These are phyloP conservation scores for Trichosporon sp. DNA, from an alignment of 1,284 basidiomycete genomes.

Conservation along the genomic window DNA sequence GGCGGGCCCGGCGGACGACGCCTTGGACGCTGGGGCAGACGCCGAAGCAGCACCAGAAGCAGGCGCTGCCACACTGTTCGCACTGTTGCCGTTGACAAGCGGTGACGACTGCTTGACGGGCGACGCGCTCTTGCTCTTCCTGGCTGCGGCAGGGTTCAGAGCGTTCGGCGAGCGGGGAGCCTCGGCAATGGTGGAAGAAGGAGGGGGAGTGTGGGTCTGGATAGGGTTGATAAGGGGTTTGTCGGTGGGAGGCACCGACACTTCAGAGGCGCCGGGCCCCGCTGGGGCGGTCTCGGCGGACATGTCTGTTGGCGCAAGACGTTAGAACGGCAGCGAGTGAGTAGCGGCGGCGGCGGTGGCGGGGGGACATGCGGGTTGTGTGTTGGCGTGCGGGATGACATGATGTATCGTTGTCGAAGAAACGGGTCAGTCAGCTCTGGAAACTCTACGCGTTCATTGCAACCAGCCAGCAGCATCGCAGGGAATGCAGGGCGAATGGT, in stretches of 20 bases:
- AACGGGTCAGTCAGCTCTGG: neutral
- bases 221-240: conserved; percentile 41
- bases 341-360: neutral
- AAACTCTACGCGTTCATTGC: neutral
- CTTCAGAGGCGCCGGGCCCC: conserved; percentile 5
- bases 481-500: neutral
- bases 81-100: conserved; percentile 4
- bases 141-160: conserved; percentile 19
- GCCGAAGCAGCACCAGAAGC: conserved; percentile 5
- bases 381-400: neutral
- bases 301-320: conserved; percentile 7
- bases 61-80: conserved; percentile 2
- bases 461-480: neutral
- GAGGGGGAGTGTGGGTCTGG: conserved; percentile 25
- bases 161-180: conserved; percentile 35
- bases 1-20: neutral
- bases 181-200: conserved; percentile 38
- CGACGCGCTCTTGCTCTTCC: conserved; percentile 2
- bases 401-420: neutral
- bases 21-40: conserved; percentile 7
- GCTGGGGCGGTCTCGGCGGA: conserved; percentile 12
- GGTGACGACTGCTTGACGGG: neutral
- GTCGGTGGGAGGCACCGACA: neutral
- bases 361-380: neutral
- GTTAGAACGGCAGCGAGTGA: neutral